phyloP scores from a whole-genome alignment of 495 filamentous ascomycete genomes.

The Penicillium desertorum region DNA sequence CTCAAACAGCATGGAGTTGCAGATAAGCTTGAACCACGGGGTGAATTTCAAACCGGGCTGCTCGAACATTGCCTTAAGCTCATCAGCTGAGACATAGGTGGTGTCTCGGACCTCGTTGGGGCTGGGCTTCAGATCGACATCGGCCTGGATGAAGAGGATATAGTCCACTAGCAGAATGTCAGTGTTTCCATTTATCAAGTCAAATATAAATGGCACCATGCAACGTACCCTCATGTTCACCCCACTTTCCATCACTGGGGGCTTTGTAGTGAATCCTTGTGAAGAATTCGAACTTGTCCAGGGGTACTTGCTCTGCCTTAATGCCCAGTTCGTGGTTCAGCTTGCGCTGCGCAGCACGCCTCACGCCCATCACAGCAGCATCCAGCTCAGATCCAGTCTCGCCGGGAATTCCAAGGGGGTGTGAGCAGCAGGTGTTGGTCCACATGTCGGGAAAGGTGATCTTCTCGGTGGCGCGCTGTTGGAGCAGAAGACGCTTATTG shows the following conservation, averaged over 20 bases:
- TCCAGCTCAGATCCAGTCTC: slow-evolving; percentile 86
- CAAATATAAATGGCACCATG: not conserved
- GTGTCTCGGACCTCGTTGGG: slow-evolving; percentile 85
- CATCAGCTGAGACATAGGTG: slow-evolving; percentile 76
- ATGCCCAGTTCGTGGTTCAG: slow-evolving; percentile 94
- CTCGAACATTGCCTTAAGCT: slow-evolving; percentile 82
- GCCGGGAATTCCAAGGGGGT: slow-evolving; percentile 85
- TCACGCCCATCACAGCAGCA: slow-evolving; percentile 78
- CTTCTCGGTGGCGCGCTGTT: slow-evolving; percentile 95
- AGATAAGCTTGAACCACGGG: slow-evolving; percentile 99
- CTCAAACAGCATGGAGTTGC: slow-evolving; percentile 94
- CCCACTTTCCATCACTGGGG: slow-evolving; percentile 96
- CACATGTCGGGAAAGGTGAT: slow-evolving; percentile 99
- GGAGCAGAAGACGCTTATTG: slow-evolving; percentile 83
- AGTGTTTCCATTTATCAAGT: slow-evolving; percentile 8
- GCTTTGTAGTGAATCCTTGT: slow-evolving; percentile 98
- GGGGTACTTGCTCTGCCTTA: slow-evolving; percentile 81
- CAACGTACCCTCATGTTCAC: slow-evolving; percentile 91
- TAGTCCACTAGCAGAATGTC: slow-evolving; percentile 74
- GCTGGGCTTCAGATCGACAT: slow-evolving; percentile 78
- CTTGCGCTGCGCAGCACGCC: slow-evolving; percentile 88
- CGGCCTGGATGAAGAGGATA: slow-evolving; percentile 95
- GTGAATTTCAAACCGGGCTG: slow-evolving; percentile 82
- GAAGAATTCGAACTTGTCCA: slow-evolving; percentile 89
- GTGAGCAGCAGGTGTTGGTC: slow-evolving; percentile 99